Base-by-base conservation (phyloP, 345 rosid genomes). In the Fremontodendron californicum region DNA sequence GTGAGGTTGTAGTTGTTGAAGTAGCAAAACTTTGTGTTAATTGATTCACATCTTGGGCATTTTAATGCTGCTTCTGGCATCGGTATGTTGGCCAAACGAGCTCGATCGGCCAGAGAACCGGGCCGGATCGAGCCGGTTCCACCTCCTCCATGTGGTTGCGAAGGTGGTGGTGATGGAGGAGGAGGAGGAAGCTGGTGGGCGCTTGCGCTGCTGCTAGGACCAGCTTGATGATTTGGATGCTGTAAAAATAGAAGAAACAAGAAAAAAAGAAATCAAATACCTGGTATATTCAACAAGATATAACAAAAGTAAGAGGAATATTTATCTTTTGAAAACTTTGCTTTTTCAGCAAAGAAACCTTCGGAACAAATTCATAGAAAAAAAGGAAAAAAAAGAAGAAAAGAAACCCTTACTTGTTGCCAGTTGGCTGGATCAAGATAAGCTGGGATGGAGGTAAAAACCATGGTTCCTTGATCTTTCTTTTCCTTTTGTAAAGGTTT, bases 381-480 rank as follows among this genome's bases (percentile, higher is more conserved):
- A 73, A 42, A 48, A 54, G 37, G 73, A 76, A 83, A 76, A 2
- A 12, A 6, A 27, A 49, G 2, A 42, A 2, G 9, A 54, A 11
- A 54, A 8, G 60, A 54, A 54, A 21, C 60, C 75, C 90, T 81
- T 87, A 92, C 97, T 83, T 91, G 98, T 73, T 91, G 97, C 98
- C 98, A 93, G 91, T 92, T 96, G 87, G 93, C 79, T 73, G 96
- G 94, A 92, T 93, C 99, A 87, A 92, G 96, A 88, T 93, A 93
- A 87, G 93, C 87, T 85, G 96, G 98, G 75, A 93, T 85, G 74
- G 99, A 90, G 54, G 97, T 80, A 78, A 89, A 96, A 88, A 88
- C 94, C 99, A 96, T 96, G 79, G 86, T 77, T 81, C 75, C 18
- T 52, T n/a, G 72, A 76, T 80, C 84, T 84, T 75, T 39, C 73